Base-by-base conservation (phyloP, 1,284 basidiomycete species). In the Fomitopsis betulina region DNA sequence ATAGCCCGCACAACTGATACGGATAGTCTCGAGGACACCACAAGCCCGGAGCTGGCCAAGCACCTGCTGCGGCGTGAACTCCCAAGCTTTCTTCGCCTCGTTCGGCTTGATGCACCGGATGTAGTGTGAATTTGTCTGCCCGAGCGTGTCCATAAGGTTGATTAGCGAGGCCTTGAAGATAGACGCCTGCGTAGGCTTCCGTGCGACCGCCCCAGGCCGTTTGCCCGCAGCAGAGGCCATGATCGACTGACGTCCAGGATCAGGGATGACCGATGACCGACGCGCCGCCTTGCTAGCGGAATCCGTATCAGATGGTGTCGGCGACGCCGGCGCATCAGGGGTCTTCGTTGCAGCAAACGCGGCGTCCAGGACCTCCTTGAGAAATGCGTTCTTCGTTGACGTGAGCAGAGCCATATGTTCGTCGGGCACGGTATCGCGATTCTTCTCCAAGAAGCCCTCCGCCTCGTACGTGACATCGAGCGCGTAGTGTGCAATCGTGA, bases 101-200 rank as follows among this genome's bases (percentile, higher is more conserved):
- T 99, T 99, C 1, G 97, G 97, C 74, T 99, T 99, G 81, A 99
- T 99, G 75, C 97, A 99, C 56, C 97, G 89, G 68, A 99, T 99
- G 72, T 99, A 99, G 73, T 99, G 97, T 1, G 98, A 97, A 68
- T 99, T 98, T 23, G 97, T 99, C 62, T 93, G 89, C 68, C 94
- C 92, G 65, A 99, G 90, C 0, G 97, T 99, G 53, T 96, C 93
- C 96, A 99, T 99, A 50, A 99, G 79, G 55, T 87, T 91, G 71
- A 94, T 91, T 51, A 99, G 77, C 0, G 96, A 98, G 5, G 89
- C 86, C 73, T 99, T 99, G 85, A 99, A 99, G 71, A 99, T 99
- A 6, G 94, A 96, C 23, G 97, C 97, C 60, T 99, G 89, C 0
- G 97, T 99, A 0, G 96, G 97, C 72, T 99, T 99, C 73, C 85